Evolutionary conservation across 169 alveolate genomes (phyloP), one percentile per base, ranked within the genome.

Genomic region (Plasmodium malariae): DNA sequence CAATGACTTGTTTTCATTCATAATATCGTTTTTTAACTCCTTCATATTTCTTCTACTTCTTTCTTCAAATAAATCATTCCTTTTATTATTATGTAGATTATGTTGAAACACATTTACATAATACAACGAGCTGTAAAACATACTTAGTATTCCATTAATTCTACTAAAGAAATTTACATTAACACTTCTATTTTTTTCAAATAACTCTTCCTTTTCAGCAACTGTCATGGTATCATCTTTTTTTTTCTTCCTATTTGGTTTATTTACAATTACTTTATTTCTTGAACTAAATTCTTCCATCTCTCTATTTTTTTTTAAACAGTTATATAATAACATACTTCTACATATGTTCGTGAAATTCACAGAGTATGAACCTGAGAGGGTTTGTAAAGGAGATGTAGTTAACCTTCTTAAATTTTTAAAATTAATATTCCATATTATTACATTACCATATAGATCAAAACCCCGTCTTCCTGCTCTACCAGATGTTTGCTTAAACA

Each of bases 391-490:
- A 70, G 95, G 94, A 1, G 97, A 93, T 9, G 93, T 89, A 57
- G 95, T 87, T 55, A 96, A 87, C 60, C 95, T 83, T 67, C 91
- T 93, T 17, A 96, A 90, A 69, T 96, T 94, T 65, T 95, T 95
- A 70, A 92, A 94, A 30, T 98, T 97, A 45, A 96, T 89, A 43
- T 94, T 96, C 98, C 97, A 95, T 92, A 97, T 96, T 26, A 97
- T 83, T 40, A 97, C 96, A 68, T 96, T 95, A 5, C 99, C 99
- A 72, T 94, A 94, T 45, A 96, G 88, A 91, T 97, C 99, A 88
- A 94, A 97, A 24, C 99, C 98, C 63, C 99, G 95, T 55, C 99
- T 86, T 5, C 98, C 98, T 0, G 98, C 97, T 21, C 99, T 97
- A 26, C 99, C 99, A 19, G 97, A 94, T 92, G 96, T 96, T 88